A percentile compares a stretch with the other conserved stretches of the same genome.
phyloP scores from a whole-genome alignment of 257 asterid genomes.

The Petunia axillaris region DNA sequence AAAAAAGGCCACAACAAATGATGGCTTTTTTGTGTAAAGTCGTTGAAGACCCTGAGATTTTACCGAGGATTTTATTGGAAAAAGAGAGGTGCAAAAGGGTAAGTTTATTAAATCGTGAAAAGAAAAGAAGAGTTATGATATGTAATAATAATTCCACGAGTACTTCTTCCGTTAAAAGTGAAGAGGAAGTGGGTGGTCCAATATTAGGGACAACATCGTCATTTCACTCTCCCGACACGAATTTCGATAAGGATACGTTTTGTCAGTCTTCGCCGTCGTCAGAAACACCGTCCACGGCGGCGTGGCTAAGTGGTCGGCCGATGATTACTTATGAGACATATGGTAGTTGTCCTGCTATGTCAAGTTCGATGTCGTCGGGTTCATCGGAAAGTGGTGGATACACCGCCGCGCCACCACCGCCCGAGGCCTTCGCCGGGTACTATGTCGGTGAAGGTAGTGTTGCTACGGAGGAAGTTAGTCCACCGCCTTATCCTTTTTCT shows the following conservation, averaged over 20 bases:
- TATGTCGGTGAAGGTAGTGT: conserved; percentile 20
- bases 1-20: conserved; percentile 84
- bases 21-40: conserved; percentile 80
- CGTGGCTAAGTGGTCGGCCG: conserved; percentile 40
- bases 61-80: conserved; percentile 62
- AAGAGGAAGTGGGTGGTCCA: conserved; percentile 39
- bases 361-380: conserved; percentile 33
- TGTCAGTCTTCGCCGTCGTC: conserved; percentile 43
- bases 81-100: conserved; percentile 42
- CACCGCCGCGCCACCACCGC: conserved; percentile 27
- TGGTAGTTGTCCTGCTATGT: conserved; percentile 21
- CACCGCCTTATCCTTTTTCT: conserved; percentile 41
- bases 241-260: conserved; percentile 33
- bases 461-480: conserved; percentile 39
- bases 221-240: conserved; percentile 45
- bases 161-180: conserved; percentile 59
- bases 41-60: conserved; percentile 68
- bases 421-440: conserved; percentile 22
- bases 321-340: conserved; percentile 27
- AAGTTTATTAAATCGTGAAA: conserved; percentile 36
- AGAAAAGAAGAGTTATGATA: conserved; percentile 46
- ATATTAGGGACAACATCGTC: conserved; percentile 34
- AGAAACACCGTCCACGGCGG: conserved; percentile 37
- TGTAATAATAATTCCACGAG: neutral
- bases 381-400: conserved; percentile 32